These are phyloP conservation scores for Fusarium armeniacum DNA, from an alignment of 2,329 filamentous ascomycete species.

Conservation along the genomic window DNA sequence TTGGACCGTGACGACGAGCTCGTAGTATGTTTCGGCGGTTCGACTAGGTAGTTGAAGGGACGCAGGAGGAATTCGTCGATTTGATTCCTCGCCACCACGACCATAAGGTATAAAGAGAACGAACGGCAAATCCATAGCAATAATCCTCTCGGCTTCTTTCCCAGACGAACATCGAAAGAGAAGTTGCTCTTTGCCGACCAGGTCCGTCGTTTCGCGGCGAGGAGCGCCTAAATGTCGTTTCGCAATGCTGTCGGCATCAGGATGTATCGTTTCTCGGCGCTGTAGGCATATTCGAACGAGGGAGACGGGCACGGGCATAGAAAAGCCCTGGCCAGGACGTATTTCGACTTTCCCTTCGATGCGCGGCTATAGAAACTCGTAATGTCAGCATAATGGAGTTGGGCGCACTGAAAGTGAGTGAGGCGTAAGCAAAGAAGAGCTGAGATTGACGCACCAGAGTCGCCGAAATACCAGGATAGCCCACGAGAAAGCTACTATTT, in stretches of 20 bases:
- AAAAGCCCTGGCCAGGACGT: slow-evolving; percentile 85
- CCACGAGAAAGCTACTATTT: slow-evolving; percentile 96
- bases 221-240: slow-evolving; percentile 93
- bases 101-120: slow-evolving; percentile 98
- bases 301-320: slow-evolving; percentile 90
- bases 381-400: slow-evolving; percentile 38
- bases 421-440: slow-evolving; percentile 32
- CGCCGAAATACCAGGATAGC: slow-evolving; percentile 97
- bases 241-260: slow-evolving; percentile 91
- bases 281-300: slow-evolving; percentile 95
- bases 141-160: slow-evolving; percentile 87
- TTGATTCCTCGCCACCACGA: slow-evolving; percentile 89
- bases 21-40: slow-evolving; percentile 97
- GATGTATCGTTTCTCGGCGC: slow-evolving; percentile 95
- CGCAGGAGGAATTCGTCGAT: slow-evolving; percentile 89
- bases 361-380: slow-evolving; percentile 74
- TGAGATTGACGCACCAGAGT: slow-evolving; percentile 80
- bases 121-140: slow-evolving; percentile 97
- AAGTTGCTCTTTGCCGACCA: slow-evolving; percentile 95
- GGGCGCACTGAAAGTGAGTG: slow-evolving; percentile 24
- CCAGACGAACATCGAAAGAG: slow-evolving; percentile 89
- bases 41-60: slow-evolving; percentile 91
- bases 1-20: slow-evolving; percentile 95
- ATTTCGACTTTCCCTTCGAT: slow-evolving; percentile 99
- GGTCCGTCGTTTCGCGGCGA: slow-evolving; percentile 89